phyloP scores from a whole-genome alignment of 352 stramenopile genomes.

The Thraustochytrium sp. region DNA sequence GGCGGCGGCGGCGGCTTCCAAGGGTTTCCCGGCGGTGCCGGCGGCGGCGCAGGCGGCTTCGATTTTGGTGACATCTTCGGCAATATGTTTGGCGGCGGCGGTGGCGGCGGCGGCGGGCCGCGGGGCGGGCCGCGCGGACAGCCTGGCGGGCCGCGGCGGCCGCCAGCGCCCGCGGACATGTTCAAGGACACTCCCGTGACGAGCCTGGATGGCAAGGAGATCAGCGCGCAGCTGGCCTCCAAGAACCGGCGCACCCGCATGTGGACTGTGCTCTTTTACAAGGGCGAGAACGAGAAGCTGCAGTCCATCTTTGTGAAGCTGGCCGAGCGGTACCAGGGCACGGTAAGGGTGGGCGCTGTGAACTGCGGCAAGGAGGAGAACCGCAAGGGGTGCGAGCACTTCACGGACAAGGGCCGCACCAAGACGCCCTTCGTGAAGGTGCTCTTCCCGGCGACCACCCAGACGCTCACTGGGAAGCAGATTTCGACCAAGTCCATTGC shows the following conservation, averaged over 20 bases:
- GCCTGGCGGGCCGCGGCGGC: neutral
- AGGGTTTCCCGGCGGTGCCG: neutral
- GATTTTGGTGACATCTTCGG: constrained; percentile 28
- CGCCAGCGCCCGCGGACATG: neutral
- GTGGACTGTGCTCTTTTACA: constrained; percentile 31
- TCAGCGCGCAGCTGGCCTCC: neutral
- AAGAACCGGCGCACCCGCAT: constrained; percentile 10
- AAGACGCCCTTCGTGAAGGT: neutral
- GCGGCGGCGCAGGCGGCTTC: constrained; percentile 16
- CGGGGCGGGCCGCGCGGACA: neutral
- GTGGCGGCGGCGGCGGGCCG: neutral
- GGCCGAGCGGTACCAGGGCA: constrained; percentile 17
- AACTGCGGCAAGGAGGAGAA: constrained; percentile 21
- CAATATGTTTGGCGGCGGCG: constrained; percentile 31
- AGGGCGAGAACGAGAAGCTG: constrained; percentile 16
- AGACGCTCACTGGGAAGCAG: constrained; percentile 11
- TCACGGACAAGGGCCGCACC: neutral
- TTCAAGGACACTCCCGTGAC: neutral
- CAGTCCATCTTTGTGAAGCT: constrained; percentile 30
- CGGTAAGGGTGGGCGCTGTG: neutral
- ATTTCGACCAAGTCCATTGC: constrained; percentile 26
- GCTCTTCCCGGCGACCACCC: neutral
- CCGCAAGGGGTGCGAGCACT: constrained; percentile 12
- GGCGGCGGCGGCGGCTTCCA: neutral
- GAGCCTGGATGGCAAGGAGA: neutral